These are phyloP conservation scores for Vachellia collinsii DNA, from an alignment of 306 rosid genomes.

Conservation along the genomic window DNA sequence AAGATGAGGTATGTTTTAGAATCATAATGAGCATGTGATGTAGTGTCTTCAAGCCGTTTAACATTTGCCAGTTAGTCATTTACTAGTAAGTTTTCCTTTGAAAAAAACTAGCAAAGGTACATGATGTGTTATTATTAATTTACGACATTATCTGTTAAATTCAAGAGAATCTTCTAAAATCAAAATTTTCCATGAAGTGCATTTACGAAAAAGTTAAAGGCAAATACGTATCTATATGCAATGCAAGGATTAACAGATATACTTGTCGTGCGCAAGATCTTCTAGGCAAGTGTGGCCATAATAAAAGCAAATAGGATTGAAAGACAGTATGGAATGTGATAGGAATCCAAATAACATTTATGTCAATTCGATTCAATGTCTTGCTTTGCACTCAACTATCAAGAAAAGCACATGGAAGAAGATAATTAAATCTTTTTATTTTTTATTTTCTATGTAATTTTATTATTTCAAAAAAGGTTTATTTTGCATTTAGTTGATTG, in stretches of 20 bases:
- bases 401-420: too few relatives aligned
- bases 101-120: background rate
- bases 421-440: too few relatives aligned
- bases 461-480: too few relatives aligned
- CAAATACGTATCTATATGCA: background rate
- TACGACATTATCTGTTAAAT: background rate
- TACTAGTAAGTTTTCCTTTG: background rate
- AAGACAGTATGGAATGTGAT: background rate
- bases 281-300: background rate
- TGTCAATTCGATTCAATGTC: too few relatives aligned
- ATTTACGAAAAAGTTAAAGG: background rate
- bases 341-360: too few relatives aligned
- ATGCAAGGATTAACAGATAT: background rate
- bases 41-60: background rate
- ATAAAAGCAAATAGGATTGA: slow-evolving; percentile 5
- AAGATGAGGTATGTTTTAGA: background rate
- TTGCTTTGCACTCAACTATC: too few relatives aligned
- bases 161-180: background rate
- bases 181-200: background rate
- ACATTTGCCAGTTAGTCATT: background rate
- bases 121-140: background rate
- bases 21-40: background rate
- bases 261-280: background rate
- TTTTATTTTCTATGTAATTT: too few relatives aligned
- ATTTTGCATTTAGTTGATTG: too few relatives aligned